phyloP scores from a whole-genome alignment of 768 basidiomycete species.

The Suillus hirtellus region DNA sequence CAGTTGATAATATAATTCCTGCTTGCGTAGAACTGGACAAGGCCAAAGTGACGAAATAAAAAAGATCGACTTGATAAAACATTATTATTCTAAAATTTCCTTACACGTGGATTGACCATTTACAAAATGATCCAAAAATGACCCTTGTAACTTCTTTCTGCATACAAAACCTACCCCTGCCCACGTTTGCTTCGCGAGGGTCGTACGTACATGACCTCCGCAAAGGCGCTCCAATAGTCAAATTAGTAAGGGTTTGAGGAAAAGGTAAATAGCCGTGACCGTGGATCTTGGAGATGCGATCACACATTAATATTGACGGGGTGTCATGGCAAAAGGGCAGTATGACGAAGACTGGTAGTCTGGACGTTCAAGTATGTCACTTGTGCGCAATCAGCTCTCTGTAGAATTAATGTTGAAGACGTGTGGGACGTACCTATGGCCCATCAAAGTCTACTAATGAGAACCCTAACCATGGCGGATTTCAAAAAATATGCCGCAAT shows the following conservation, averaged over 20 bases:
- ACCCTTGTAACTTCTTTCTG: neutral
- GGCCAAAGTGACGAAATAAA: neutral
- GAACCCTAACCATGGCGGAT: neutral
- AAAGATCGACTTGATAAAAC: neutral
- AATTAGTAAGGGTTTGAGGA: conserved; percentile 1
- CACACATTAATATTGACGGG: conserved; percentile 10
- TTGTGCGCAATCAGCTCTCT: neutral
- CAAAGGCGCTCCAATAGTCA: conserved; percentile 5
- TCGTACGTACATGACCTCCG: conserved; percentile 7
- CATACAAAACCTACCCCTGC: conserved; percentile 2
- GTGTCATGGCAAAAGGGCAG: conserved; percentile 8
- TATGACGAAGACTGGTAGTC: conserved; percentile 2
- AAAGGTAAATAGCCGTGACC: conserved; percentile 9
- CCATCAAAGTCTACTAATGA: neutral
- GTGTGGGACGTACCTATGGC: neutral
- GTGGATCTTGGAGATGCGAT: conserved; percentile 6
- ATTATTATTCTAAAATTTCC: conserved; percentile 8
- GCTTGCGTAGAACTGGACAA: neutral
- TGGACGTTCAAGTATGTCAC: neutral
- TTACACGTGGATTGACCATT: conserved; percentile 3
- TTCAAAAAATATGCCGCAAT: neutral
- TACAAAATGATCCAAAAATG: neutral
- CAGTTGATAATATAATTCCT: neutral
- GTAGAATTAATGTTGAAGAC: neutral
- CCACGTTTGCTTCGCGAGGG: neutral